Evolutionary conservation across 371 early-diverging fungal species (phyloP), one percentile per base, ranked within the genome.

Genomic region (Saksenaea vasiformis): DNA sequence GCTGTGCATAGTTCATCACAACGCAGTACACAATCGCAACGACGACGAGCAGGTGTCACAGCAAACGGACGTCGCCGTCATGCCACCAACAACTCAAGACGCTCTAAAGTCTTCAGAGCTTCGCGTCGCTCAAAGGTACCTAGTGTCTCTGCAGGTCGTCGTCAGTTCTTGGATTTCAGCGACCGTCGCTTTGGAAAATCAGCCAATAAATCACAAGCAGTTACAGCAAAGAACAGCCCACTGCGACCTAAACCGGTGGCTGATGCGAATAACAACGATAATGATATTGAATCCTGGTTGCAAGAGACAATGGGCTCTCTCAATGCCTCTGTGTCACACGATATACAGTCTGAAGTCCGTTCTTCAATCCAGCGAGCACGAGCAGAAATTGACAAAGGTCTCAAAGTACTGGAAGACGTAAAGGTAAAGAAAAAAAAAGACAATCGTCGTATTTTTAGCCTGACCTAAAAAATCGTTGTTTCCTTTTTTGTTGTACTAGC

Each of bases 361-460:
- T 72, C 73, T 27, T 73, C 77, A 1, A 56, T 83, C 22, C 77
- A 76, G 47, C 78, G 79, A 58, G 83, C 81, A 36, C 76, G 74
- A 54, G 77, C 77, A 37, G 82, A 84, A 56, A 82, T 84, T 10
- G 77, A 77, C 37, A 76, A 78, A 24, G 82, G 70, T 2, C 38
- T 72, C 14, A 64, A 72, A 55, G 66, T 80, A 35, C 60, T 83
- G 47, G 83, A 77, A 44, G 78, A 75, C 5, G 64, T 71, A 28
- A 72, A 72, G 63, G 72, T 69, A 62, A 27, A 26, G 15, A 14
- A 17, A 5, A 4, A 15, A 3, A 4, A 31, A 2, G n/a, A n/a
- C n/a, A n/a, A 4, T 31, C 31, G 7, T 31, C 31, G 4, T 31
- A 7, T 31, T 31, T 60, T 11, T 19, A 7, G 3, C 27, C 55